Percentiles rank a stretch among this genome's conserved stretches.
Evolutionary conservation across 768 basidiomycete species (phyloP).

Genomic region (Lentinula raphanica): DNA sequence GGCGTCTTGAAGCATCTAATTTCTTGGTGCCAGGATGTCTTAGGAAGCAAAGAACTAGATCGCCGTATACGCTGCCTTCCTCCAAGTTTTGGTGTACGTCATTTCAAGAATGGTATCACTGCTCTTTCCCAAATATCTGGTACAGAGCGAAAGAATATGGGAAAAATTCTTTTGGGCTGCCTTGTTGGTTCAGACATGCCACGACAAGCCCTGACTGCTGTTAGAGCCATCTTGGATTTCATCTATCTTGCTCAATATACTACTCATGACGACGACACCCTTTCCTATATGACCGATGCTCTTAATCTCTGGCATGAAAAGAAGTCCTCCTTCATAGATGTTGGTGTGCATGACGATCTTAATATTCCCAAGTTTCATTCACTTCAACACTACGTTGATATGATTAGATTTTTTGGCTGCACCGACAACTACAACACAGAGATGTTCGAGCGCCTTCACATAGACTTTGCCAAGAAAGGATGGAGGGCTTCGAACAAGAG

Average conservation of each 20-base stretch:
- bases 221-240: conserved; percentile 27
- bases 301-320: conserved; percentile 17
- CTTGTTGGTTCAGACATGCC: conserved; percentile 6
- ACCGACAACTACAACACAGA: too few relatives aligned
- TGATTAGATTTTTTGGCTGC: too few relatives aligned
- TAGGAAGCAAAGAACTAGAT: conserved; percentile 30
- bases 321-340: conserved; percentile 15
- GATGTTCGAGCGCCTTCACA: too few relatives aligned
- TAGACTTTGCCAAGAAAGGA: too few relatives aligned
- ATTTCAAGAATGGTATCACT: conserved; percentile 37
- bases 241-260: conserved; percentile 20
- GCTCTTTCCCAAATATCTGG: conserved; percentile 32
- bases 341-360: conserved; percentile 15
- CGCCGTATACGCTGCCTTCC: conserved; percentile 26
- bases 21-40: conserved; percentile 24
- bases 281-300: conserved; percentile 12
- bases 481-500: too few relatives aligned
- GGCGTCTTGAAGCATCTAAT: conserved; percentile 41
- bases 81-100: conserved; percentile 18
- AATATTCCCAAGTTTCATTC: conserved; percentile 24
- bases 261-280: conserved; percentile 11
- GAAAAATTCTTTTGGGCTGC: conserved; percentile 22
- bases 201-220: conserved; percentile 12
- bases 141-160: conserved; percentile 24
- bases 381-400: too few relatives aligned